phyloP scores from a whole-genome alignment of 2,329 filamentous ascomycete species.

The Thyridium curvatum region DNA sequence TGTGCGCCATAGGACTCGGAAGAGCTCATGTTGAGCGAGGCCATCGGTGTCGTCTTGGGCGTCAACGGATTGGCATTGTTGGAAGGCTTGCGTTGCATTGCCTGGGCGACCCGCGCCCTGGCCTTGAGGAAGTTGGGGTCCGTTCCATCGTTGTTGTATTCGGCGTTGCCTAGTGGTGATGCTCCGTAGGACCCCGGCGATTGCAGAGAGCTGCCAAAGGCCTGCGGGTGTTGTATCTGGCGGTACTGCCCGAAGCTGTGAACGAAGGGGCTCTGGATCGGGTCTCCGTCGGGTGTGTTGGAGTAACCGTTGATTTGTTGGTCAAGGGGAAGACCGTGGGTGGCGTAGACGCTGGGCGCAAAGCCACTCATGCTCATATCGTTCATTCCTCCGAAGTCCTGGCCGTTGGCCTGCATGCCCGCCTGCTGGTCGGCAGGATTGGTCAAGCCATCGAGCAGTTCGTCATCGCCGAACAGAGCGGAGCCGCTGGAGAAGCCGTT shows the following conservation, averaged over 20 bases:
- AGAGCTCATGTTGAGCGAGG: constrained; percentile 60
- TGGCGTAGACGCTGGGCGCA: constrained; percentile 42
- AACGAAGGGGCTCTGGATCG: constrained; percentile 85
- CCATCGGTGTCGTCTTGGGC: constrained; percentile 70
- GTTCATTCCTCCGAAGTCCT: constrained; percentile 51
- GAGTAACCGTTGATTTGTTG: constrained; percentile 77
- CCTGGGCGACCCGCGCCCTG: constrained; percentile 52
- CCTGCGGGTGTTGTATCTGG: constrained; percentile 54
- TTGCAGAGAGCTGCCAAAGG: constrained; percentile 48
- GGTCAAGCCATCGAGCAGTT: constrained; percentile 70
- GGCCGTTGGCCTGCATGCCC: constrained; percentile 45
- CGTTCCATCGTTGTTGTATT: constrained; percentile 40
- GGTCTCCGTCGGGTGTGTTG: constrained; percentile 84
- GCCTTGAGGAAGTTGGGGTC: constrained; percentile 51
- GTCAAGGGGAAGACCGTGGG: constrained; percentile 57
- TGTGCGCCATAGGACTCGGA: constrained; percentile 71
- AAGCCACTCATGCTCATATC: constrained; percentile 49
- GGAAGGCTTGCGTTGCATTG: constrained; percentile 67
- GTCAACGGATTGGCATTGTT: constrained; percentile 76
- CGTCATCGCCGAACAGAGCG: constrained; percentile 79
- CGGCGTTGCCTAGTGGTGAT: constrained; percentile 41
- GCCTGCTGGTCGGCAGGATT: constrained; percentile 47
- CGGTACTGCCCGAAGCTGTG: constrained; percentile 74
- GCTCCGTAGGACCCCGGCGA: constrained; percentile 44
- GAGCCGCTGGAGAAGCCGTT: constrained; percentile 73